phyloP scores from a whole-genome alignment of 2,329 filamentous ascomycete genomes.

The Calonectria leucothoes region DNA sequence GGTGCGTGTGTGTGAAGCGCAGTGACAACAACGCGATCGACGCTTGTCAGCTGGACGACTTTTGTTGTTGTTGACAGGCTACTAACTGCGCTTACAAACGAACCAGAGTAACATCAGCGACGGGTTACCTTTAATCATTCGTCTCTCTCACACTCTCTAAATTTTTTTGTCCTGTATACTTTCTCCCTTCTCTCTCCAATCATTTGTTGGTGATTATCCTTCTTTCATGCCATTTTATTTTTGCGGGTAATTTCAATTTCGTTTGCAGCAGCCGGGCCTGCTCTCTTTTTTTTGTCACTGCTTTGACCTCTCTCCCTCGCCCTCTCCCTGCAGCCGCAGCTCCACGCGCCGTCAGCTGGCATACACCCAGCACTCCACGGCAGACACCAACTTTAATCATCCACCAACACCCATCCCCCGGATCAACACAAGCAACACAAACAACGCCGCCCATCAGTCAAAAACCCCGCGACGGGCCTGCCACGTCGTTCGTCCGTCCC shows the following conservation, averaged over 20 bases:
- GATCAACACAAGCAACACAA: slow-evolving; percentile 33
- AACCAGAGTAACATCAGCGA: not conserved
- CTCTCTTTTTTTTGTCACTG: slow-evolving; percentile 28
- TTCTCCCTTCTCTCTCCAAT: not conserved
- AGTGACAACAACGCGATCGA: slow-evolving; percentile 34
- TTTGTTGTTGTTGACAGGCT: slow-evolving; percentile 11
- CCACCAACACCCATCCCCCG: slow-evolving; percentile 26
- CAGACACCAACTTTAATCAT: slow-evolving; percentile 38
- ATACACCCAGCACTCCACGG: slow-evolving; percentile 23
- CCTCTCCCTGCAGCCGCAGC: slow-evolving; percentile 38
- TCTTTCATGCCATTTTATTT: slow-evolving; percentile 17
- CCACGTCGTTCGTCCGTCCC: slow-evolving; percentile 37
- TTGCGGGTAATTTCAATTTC: slow-evolving; percentile 32
- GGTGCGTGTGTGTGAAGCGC: slow-evolving; percentile 12
- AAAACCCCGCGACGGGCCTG: slow-evolving; percentile 40
- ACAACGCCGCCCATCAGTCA: slow-evolving; percentile 8
- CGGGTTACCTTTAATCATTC: not conserved
- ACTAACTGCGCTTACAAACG: not conserved
- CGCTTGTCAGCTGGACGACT: slow-evolving; percentile 14
- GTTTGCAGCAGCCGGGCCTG: slow-evolving; percentile 43
- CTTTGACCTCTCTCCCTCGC: slow-evolving; percentile 35
- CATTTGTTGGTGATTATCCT: not conserved
- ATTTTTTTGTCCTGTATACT: not conserved
- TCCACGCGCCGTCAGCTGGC: slow-evolving; percentile 34
- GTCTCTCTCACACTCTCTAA: not conserved